phyloP scores from a whole-genome alignment of 345 rosid genomes.

The Pugionium cornutum region DNA sequence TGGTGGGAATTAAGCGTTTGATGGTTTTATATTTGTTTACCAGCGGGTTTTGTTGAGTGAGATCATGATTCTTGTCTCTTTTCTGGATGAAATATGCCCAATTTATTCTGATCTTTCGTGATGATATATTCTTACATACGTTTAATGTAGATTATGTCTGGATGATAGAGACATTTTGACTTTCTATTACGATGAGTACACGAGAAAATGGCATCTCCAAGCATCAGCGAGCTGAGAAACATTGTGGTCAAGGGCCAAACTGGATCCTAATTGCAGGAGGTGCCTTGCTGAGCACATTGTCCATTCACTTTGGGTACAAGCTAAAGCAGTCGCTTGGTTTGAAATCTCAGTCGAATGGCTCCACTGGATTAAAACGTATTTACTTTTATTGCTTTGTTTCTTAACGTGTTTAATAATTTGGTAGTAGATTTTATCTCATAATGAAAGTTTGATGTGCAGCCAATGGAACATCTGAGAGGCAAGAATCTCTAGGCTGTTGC shows the following conservation, averaged over 20 bases:
- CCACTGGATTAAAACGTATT: constrained; percentile 49
- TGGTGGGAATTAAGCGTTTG: constrained; percentile 1
- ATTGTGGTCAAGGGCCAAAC: constrained; percentile 64
- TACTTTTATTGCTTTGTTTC: background rate
- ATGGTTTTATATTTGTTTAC: background rate
- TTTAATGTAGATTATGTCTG: constrained; percentile 56
- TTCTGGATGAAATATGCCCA: background rate
- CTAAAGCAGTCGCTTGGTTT: constrained; percentile 70
- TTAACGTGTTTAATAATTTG: background rate
- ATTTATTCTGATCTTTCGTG: background rate
- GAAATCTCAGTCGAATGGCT: constrained; percentile 55
- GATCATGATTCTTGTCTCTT: constrained; percentile 7
- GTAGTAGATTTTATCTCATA: constrained; percentile 12
- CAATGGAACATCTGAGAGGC: constrained; percentile 36
- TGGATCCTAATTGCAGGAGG: constrained; percentile 97
- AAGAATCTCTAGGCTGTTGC: constrained; percentile 24
- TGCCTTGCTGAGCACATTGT: constrained; percentile 88
- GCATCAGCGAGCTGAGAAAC: constrained; percentile 51
- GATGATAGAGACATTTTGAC: constrained; percentile 45
- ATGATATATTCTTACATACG: constrained; percentile 19
- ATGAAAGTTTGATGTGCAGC: constrained; percentile 28
- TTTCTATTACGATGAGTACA: constrained; percentile 64
- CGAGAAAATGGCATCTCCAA: constrained; percentile 52
- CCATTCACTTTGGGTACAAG: constrained; percentile 90
- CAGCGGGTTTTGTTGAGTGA: background rate